A percentile compares a stretch with the other conserved stretches of the same genome.
These are phyloP conservation scores for Massariosphaeria phaeospora DNA, from an alignment of 495 filamentous ascomycete species.

Conservation along the genomic window DNA sequence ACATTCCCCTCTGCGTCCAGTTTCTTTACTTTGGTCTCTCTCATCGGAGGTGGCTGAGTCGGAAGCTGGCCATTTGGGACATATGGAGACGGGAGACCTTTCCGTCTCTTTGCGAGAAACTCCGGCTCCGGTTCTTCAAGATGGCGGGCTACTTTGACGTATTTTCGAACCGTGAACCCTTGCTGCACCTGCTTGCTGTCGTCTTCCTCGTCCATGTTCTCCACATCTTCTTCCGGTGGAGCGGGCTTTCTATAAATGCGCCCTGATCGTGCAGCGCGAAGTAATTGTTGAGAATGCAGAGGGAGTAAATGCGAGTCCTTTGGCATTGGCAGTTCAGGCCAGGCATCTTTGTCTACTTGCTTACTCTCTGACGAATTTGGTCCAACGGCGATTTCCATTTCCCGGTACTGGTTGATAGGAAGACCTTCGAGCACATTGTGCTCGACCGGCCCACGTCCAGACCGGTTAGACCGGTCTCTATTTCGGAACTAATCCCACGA, in stretches of 20 bases:
- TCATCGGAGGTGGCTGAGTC: slow-evolving; percentile 50
- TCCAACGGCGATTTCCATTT: slow-evolving; percentile 60
- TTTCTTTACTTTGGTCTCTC: slow-evolving; percentile 71
- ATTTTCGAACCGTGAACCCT: slow-evolving; percentile 68
- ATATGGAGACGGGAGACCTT: slow-evolving; percentile 60
- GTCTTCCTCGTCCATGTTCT: slow-evolving; percentile 49
- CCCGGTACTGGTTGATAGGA: slow-evolving; percentile 86
- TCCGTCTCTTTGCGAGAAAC: slow-evolving; percentile 81
- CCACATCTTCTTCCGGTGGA: slow-evolving; percentile 43
- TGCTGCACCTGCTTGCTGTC: slow-evolving; percentile 51
- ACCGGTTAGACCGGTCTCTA: slow-evolving; percentile 60
- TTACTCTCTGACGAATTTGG: slow-evolving; percentile 54
- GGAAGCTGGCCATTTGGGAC: slow-evolving; percentile 45
- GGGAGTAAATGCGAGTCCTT: slow-evolving; percentile 78
- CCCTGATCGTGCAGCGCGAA: slow-evolving; percentile 74
- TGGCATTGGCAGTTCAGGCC: slow-evolving; percentile 68
- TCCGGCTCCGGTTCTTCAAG: slow-evolving; percentile 70
- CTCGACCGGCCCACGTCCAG: slow-evolving; percentile 68
- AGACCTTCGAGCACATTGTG: slow-evolving; percentile 95
- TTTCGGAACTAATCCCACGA: slow-evolving; percentile 48
- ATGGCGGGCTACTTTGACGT: slow-evolving; percentile 73
- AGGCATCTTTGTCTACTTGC: slow-evolving; percentile 48
- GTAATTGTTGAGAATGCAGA: slow-evolving; percentile 67
- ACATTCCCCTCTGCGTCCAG: slow-evolving; percentile 72
- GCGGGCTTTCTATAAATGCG: slow-evolving; percentile 59